Evolutionary conservation across 768 basidiomycete genomes (phyloP), one percentile per base, ranked within the genome.

Genomic region (Aureoboletus auriporus): DNA sequence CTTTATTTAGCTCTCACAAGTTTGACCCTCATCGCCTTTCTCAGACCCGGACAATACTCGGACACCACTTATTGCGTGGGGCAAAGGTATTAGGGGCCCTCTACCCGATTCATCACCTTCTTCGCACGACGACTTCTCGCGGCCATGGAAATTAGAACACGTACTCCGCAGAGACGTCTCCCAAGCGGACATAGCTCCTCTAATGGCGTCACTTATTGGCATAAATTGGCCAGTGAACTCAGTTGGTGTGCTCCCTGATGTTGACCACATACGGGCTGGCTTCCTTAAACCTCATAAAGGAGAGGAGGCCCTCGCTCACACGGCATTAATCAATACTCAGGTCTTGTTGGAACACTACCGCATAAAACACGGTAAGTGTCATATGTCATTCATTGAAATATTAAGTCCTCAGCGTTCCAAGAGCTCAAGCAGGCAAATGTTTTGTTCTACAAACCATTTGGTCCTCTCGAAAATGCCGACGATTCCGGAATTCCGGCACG

Each of bases 11-110:
- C 40, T 33, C 38, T 33, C 8, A 27, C 45, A 42, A 41, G 42
- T 37, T 39, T 28, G 30, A 16, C 16, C 31, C 47, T 54, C 52
- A 56, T 10, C 38, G n/a, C n/a, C 26, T 28, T 37, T 35, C 41
- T 11, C 49, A 90, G 88, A 92, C 58, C 90, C 90, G 0, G 90
- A 93, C 60, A 91, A 86, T 57, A 92, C 90, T 6, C 79, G 89
- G 38, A 93, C 91, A 2, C 91, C 91, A 14, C 73, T 91, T 6
- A 73, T 93, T 17, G 82, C 78, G 2, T 93, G 91, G 91, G 91
- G 91, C 0, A 74, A 79, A 31, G 89, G 89, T 6, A 67, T 92
- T 34, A 79, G 89, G 11, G 77, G 79, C 0, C 87, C 89, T n/a
- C 54, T 84, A 0, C 76, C 76, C 10, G 79, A 84, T 51, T 68